Base-by-base conservation (phyloP, 192 early-diverging fungal species). In the Powellomyces hirtus region DNA sequence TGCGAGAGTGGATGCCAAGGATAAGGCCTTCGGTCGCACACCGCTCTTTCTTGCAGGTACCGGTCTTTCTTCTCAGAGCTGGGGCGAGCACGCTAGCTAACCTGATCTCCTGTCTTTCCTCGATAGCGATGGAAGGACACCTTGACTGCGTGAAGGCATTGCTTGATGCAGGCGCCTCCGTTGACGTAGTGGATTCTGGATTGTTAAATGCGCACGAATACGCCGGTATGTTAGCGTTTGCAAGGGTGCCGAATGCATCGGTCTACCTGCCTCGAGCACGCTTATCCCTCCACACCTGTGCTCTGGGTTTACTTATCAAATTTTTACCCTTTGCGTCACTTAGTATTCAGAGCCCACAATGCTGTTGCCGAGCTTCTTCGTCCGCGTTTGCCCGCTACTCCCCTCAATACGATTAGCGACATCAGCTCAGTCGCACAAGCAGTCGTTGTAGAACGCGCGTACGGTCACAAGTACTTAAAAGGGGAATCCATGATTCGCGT, bases 131-230 rank as follows among this genome's bases (percentile, higher is more conserved):
- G 38, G 86, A 88, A 58, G 88, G 88, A 3, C 77, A 86, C 45
- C 30, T 62, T 1, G 82, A 83, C 7, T 81, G 83, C 29, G 82
- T 86, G 11, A 59, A 78, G 22, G 53, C 77, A 4, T 60, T 90
- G 29, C 57, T 89, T 36, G 68, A 73, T 11, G 83, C 79, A 2
- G 79, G 85, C 18, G 87, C 86, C 18, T 68, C 83, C 49, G 68
- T 70, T 6, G 71, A 80, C 51, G 37, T 69, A 4, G 64, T 70
- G 14, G 89, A 89, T 57, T 57, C 59, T 36, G 78, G 75, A 22
- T 79, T 77, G 0, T 87, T 85, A 76, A 86, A 77, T 27, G 81
- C 89, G 26, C 84, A 86, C 59, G 86, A 88, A 59, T 81, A 88
- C 59, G 85, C 88, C 2, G 74, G 68, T 70, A 62, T 29, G 40